Base-by-base conservation (phyloP, 495 filamentous ascomycete genomes). In the Poronia punctata region DNA sequence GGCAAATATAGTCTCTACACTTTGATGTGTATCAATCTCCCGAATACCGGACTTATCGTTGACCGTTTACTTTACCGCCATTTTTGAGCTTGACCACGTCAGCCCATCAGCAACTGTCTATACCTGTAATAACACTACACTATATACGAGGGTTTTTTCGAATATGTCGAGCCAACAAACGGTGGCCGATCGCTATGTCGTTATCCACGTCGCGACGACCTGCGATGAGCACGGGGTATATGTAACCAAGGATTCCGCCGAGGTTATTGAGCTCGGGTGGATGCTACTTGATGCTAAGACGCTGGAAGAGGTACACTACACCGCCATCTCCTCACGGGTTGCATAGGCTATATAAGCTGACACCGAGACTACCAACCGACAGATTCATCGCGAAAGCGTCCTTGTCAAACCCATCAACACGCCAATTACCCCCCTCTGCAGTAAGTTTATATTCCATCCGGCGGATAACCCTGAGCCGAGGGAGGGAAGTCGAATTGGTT, bases 161-260 rank as follows among this genome's bases (percentile, higher is more conserved):
- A 62, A 38, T 22, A 72, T 72, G 68, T 59, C 68, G 38, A 63
- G 53, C 22, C 68, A 70, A 48, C 64, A 68, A 46, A 61, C 50
- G 43, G 56, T 64, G 20, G 79, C 89, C 67, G 92, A 97, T 70
- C 84, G 88, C 56, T 97, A 94, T 63, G 83, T 95, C 48, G 86
- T 98, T 54, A 92, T 96, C 60, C 92, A 97, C 66, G 90, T 97
- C 52, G 92, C 93, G 45, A 98, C 93, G 21, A 98, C 92, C 49
- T 97, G 92, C 67, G 92, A 97, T 64, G 92, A 98, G 57, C 92
- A 98, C 67, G 92, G 92, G 43, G 93, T 98, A 41, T 98, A 97
- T 66, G 92, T 98, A 36, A 97, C 93, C 23, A 96, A 95, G 69
- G 92, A 98, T 60, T 96, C 90, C 25, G 93, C 92, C 42, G 92